phyloP scores from a whole-genome alignment of 192 early-diverging fungal genomes.

The Linnemannia elongata region DNA sequence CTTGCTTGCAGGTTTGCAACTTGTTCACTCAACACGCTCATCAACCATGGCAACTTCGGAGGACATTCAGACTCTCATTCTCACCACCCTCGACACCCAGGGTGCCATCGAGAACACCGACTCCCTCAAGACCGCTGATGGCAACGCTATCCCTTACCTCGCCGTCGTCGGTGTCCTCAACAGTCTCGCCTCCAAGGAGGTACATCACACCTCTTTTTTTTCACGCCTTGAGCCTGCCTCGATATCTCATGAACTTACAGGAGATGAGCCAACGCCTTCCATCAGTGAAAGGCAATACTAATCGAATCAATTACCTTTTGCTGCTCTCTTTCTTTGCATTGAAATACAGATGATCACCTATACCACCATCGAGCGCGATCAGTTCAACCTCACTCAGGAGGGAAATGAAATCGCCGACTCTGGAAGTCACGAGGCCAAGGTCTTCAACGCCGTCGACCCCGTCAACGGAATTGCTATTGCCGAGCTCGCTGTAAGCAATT shows the following conservation, averaged over 20 bases:
- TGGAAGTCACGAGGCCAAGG: slow-evolving; percentile 94
- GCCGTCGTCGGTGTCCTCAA: slow-evolving; percentile 87
- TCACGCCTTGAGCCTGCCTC: neutral
- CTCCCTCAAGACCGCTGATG: slow-evolving; percentile 68
- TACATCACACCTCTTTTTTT: slow-evolving; percentile 44
- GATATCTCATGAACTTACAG: neutral
- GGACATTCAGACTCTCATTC: slow-evolving; percentile 70
- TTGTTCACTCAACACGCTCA: neutral
- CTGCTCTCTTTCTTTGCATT: slow-evolving; percentile 17
- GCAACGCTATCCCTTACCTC: slow-evolving; percentile 73
- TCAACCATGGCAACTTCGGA: slow-evolving; percentile 56
- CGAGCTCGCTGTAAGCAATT: slow-evolving; percentile 77
- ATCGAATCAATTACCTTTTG: neutral
- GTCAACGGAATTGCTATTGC: slow-evolving; percentile 86
- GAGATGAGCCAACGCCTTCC: neutral
- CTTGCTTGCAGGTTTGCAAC: neutral
- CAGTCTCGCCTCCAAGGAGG: slow-evolving; percentile 86
- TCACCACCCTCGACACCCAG: slow-evolving; percentile 77
- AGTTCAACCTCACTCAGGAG: slow-evolving; percentile 90
- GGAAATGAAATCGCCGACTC: slow-evolving; percentile 86
- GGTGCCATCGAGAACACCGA: slow-evolving; percentile 79
- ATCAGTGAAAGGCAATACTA: neutral
- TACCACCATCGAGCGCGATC: slow-evolving; percentile 81
- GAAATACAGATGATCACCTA: slow-evolving; percentile 82
- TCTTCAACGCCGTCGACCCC: slow-evolving; percentile 89